phyloP scores from a whole-genome alignment of 495 filamentous ascomycete species.

The Filosporella fistucella region DNA sequence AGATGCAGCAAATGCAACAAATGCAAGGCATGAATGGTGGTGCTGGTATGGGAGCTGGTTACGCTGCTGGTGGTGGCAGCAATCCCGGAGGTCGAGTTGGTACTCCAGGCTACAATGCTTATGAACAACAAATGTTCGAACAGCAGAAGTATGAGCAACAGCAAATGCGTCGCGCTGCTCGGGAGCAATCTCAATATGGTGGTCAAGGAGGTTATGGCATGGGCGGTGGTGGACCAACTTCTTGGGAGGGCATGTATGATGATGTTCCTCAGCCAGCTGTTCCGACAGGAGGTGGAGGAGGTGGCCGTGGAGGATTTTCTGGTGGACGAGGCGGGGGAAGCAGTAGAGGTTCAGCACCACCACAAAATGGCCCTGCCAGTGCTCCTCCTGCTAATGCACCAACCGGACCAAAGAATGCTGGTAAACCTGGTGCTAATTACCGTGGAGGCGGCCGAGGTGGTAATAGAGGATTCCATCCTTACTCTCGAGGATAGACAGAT shows the following conservation, averaged over 20 bases:
- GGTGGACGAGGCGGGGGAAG: constrained; percentile 25
- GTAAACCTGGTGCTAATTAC: constrained; percentile 90
- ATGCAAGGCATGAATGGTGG: constrained; percentile 29
- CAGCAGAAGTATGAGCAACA: constrained; percentile 78
- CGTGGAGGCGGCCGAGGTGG: constrained; percentile 86
- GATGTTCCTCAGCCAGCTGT: constrained; percentile 87
- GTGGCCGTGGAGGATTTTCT: constrained; percentile 47
- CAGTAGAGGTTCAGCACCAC: constrained; percentile 27
- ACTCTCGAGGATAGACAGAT: constrained; percentile 35
- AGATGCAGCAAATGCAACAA: constrained; percentile 66
- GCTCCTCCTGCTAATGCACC: constrained; percentile 91
- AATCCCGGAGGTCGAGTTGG: constrained; percentile 24
- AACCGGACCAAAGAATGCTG: constrained; percentile 94
- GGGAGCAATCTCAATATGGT: constrained; percentile 25
- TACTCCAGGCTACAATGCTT: constrained; percentile 61
- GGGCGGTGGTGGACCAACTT: constrained; percentile 45
- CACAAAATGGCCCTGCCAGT: constrained; percentile 31
- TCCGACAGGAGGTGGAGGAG: constrained; percentile 41
- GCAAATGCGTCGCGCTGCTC: constrained; percentile 42
- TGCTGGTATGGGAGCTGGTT: constrained; percentile 27
- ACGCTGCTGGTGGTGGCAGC: constrained; percentile 17
- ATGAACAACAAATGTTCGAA: constrained; percentile 78
- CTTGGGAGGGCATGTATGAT: constrained; percentile 99
- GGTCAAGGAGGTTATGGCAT: constrained; percentile 23
- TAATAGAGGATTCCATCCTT: constrained; percentile 75